A percentile compares a stretch with the other conserved stretches of the same genome.
phyloP scores from a whole-genome alignment of 2,329 filamentous ascomycete genomes.

The Trichophyton equinum region DNA sequence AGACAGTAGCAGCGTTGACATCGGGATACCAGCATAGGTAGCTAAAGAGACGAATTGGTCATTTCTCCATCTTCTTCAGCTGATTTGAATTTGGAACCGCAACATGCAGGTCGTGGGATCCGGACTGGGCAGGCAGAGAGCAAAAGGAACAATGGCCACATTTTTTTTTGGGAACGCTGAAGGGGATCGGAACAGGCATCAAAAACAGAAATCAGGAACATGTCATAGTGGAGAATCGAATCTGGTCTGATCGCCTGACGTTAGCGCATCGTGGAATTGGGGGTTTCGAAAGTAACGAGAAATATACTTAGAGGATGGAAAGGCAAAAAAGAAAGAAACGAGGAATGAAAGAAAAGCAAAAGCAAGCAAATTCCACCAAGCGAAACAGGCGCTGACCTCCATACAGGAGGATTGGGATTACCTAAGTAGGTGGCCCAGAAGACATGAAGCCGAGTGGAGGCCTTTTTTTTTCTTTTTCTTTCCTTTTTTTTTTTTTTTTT shows the following conservation, averaged over 20 bases:
- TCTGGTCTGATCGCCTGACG: slow-evolving; percentile 10
- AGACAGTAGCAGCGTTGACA: neutral
- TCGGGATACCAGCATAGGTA: neutral
- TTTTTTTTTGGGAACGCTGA: neutral
- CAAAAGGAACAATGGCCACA: no score
- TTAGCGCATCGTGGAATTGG: slow-evolving; percentile 5
- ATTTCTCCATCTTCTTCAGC: neutral
- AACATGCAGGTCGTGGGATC: neutral
- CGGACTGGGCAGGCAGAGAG: neutral
- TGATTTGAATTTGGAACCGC: neutral
- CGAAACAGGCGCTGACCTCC: slow-evolving; percentile 8
- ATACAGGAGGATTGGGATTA: slow-evolving; percentile 4
- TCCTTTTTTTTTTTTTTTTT: neutral
- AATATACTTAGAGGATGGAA: neutral
- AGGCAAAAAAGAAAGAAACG: neutral
- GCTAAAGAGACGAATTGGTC: neutral
- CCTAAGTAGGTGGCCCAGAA: neutral
- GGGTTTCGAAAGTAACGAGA: neutral
- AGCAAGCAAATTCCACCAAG: slow-evolving; percentile 2
- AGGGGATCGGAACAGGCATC: slow-evolving; percentile 13
- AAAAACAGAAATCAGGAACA: slow-evolving; percentile 9
- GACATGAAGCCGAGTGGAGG: neutral
- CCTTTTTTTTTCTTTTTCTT: no score
- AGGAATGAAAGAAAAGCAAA: neutral
- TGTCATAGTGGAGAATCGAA: slow-evolving; percentile 10